Base-by-base conservation (phyloP, 208 protist genomes). In the Naegleria lovaniensis region DNA sequence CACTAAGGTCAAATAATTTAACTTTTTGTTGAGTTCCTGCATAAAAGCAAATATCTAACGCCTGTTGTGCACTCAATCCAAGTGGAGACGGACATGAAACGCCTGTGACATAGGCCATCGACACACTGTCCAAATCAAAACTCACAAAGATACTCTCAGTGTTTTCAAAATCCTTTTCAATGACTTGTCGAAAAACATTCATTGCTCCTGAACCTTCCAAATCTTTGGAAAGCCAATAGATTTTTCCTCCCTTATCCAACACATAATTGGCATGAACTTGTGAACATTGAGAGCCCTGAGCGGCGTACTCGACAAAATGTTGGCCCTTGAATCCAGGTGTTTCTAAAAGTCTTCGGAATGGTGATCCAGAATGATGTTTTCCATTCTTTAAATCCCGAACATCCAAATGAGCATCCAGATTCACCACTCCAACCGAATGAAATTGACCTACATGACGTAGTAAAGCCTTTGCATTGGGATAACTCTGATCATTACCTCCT, bases 371-470 rank as follows among this genome's bases (percentile, higher is more conserved):
- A 90, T 96, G 95, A 5, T 91, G 91, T 22, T 59, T 43, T 16
- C 93, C 94, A 39, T 93, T 87, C 11, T 92, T 92, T 55, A 89
- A 58, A 22, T 94, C 94, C 5, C 95, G 92, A 22, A 96, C 95
- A 91, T 96, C 95, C 19, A 96, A 92, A 91, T 96, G 95, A 33
- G 94, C 94, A 92, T 96, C 95, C 36, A 96, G 94, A 89, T 96
- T 96, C 52, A 96, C 93, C 29, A 96, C 92, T n/a, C 92, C 94
- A 15, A 96, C 90, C 67, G 87, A 86, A 5, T 85, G 36, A 55
- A 38, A 52, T 33, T 58, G 55, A 4, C 29, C n/a, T 48, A 76
- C 90, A 51, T 38, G 33, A 40, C 16, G 38, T 4, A 96, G 38
- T 33, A 96, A 43, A 4, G 93, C 95, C 19, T 83, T 48, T 38